Base-by-base conservation (phyloP, 495 filamentous ascomycete species). In the Neohortaea acidophila region DNA sequence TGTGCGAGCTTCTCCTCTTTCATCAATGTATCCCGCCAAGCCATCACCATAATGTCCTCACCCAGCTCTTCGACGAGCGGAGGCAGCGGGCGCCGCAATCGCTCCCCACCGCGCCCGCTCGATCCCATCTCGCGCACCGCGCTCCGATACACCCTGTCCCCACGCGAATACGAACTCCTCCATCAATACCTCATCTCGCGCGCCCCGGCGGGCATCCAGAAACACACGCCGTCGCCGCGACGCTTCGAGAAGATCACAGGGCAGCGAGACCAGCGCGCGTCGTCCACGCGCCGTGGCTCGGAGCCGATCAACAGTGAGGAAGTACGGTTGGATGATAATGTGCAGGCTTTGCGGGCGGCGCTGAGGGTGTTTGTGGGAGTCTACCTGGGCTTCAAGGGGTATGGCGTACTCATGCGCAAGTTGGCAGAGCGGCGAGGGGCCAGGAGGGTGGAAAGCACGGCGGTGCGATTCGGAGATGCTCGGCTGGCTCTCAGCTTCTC, bases 91-190 rank as follows among this genome's bases (percentile, higher is more conserved):
- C 4, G 15, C 17, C 3, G 4, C 10, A 34, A 20, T 13, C 19
- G 17, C 17, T 13, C 8, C 32, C 32, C 32, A 3, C 4, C 3
- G 8, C 19, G 21, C 7, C 46, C 41, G 10, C 51, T 65, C 39
- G 75, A 79, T 38, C 72, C 73, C 15, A 64, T 79, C 49, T 62
- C 75, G 19, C 81, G 80, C 58, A 85, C 84, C 58, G 75, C 80
- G 27, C 67, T 92, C 37, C 73, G 84, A 46, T 78, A 89, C 58
- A 83, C 77, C 40, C 70, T 94, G 31, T 85, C 78, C 57, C 75
- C 79, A 31, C 74, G 77, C 56, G 85, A 94, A 54, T 92, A 94
- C 59, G 71, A 78, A 44, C 63, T 75, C 2, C 70, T 94, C 17
- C 81, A 92, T 58, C 74, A 75, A 51, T 78, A 81, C 48, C 69